A percentile compares a stretch with the other conserved stretches of the same genome.
Conservation (phyloP, 805 yeast genomes). For the Lipomyces sp. region DNA sequence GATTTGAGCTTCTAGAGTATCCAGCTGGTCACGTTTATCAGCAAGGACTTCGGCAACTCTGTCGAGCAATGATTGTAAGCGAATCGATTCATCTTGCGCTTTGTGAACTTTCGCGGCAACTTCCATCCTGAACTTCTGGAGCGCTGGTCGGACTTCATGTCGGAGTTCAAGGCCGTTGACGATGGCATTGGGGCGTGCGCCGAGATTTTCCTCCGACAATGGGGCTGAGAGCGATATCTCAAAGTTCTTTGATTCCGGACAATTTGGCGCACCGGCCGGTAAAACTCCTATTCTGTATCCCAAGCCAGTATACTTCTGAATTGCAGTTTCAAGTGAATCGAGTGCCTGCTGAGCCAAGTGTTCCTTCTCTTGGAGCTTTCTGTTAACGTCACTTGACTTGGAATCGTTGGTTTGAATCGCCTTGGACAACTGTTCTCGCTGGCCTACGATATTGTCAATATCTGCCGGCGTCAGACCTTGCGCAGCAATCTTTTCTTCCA, state of each 20-base stretch:
- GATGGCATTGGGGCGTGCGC: constrained; percentile 51
- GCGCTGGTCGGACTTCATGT: constrained; percentile 45
- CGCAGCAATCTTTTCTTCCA: constrained; percentile 51
- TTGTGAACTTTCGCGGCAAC: constrained; percentile 54
- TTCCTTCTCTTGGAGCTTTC: constrained; percentile 56
- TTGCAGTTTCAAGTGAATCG: constrained; percentile 57
- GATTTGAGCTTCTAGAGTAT: constrained; percentile 61
- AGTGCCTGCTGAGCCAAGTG: constrained; percentile 55
- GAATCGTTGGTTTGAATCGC: constrained; percentile 54
- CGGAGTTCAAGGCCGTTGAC: constrained; percentile 50
- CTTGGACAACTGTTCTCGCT: constrained; percentile 62
- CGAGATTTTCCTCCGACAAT: constrained; percentile 53
- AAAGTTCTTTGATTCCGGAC: constrained; percentile 42
- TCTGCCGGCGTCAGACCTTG: constrained; percentile 67
- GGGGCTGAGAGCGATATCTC: constrained; percentile 52
- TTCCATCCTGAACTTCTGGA: constrained; percentile 54
- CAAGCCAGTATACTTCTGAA: constrained; percentile 61
- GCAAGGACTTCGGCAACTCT: constrained; percentile 58
- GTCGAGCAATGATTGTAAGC: constrained; percentile 64
- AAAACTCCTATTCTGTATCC: constrained; percentile 55
- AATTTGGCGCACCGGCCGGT: constrained; percentile 38
- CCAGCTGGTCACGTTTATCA: constrained; percentile 62
- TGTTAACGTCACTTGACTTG: constrained; percentile 54
- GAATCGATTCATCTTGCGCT: constrained; percentile 61
- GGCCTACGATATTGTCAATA: constrained; percentile 65